phyloP scores from a whole-genome alignment of 2,329 filamentous ascomycete genomes.

The Fusarium austroafricanum region DNA sequence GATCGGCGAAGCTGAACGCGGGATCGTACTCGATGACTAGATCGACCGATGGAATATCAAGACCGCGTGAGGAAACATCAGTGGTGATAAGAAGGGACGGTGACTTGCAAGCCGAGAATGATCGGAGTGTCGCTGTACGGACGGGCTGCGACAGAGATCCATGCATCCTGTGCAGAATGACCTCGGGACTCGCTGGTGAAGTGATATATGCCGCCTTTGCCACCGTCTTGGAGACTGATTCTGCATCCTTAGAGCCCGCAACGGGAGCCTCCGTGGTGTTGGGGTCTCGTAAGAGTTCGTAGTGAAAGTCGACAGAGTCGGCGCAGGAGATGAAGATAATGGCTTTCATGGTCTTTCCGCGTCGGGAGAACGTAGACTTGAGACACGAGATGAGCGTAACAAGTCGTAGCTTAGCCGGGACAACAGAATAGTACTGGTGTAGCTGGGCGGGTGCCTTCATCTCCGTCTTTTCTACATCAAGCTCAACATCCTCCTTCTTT shows the following conservation, averaged over 20 bases:
- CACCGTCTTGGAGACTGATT: conserved; percentile 68
- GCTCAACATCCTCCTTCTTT: conserved; percentile 61
- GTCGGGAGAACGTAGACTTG: conserved; percentile 87
- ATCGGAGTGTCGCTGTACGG: conserved; percentile 84
- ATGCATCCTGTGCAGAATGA: conserved; percentile 88
- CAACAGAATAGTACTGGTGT: conserved; percentile 89
- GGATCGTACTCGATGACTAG: conserved; percentile 97
- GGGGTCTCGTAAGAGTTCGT: conserved; percentile 75
- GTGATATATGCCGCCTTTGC: conserved; percentile 78
- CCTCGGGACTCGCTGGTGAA: conserved; percentile 75
- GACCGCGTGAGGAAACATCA: conserved; percentile 93
- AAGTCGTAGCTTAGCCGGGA: conserved; percentile 88
- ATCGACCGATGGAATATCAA: conserved; percentile 95
- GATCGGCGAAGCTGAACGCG: conserved; percentile 91
- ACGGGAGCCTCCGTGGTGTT: conserved; percentile 46
- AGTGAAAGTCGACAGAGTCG: conserved; percentile 97
- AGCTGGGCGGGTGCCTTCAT: conserved; percentile 86
- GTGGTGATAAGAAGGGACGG: conserved; percentile 91
- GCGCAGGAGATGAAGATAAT: conserved; percentile 98
- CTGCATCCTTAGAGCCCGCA: conserved; percentile 48
- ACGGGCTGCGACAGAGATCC: conserved; percentile 90
- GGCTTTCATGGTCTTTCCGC: conserved; percentile 93
- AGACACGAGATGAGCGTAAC: conserved; percentile 88
- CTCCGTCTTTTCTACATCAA: conserved; percentile 67
- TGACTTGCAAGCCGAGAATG: conserved; percentile 79